A percentile compares a stretch with the other conserved stretches of the same genome.
Evolutionary conservation across 129 eudicot genomes (phyloP).

Genomic region (Pseudognaphalium luteoalbum): DNA sequence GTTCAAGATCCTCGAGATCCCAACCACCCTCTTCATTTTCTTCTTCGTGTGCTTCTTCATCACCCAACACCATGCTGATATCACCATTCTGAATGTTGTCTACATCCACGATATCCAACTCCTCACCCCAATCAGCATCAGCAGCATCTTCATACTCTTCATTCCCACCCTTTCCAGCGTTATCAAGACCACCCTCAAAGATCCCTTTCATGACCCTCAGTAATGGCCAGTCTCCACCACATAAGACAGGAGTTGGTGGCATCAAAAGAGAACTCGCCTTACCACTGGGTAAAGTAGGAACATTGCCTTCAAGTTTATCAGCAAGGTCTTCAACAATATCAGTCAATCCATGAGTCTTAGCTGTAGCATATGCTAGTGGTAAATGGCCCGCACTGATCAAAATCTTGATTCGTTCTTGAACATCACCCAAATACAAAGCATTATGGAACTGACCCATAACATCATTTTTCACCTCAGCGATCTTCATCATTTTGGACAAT

Average conservation of each 20-base stretch:
- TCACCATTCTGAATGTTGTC: conserved; percentile 41
- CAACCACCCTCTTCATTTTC: conserved; percentile 64
- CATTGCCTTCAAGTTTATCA: conserved; percentile 49
- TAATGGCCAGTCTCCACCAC: conserved; percentile 78
- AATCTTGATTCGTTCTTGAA: conserved; percentile 61
- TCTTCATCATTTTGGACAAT: conserved; percentile 73
- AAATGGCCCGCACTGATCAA: conserved; percentile 65
- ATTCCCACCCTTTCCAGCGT: conserved; percentile 44
- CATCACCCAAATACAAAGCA: conserved; percentile 66
- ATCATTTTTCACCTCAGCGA: conserved; percentile 73
- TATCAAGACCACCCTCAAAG: conserved; percentile 68
- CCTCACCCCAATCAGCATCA: conserved; percentile 85
- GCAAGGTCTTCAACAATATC: conserved; percentile 61
- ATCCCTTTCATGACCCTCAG: conserved; percentile 65
- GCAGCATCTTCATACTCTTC: conserved; percentile 76
- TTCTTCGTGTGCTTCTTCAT: conserved; percentile 49
- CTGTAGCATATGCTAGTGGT: conserved; percentile 74
- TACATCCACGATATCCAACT: conserved; percentile 57
- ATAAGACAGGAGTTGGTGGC: conserved; percentile 64
- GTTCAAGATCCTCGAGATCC: conserved; percentile 79
- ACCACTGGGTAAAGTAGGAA: conserved; percentile 56
- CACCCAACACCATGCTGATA: conserved; percentile 43
- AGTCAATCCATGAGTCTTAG: conserved; percentile 55
- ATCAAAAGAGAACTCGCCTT: conserved; percentile 49
- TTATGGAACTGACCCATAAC: conserved; percentile 83